A percentile compares a stretch with the other conserved stretches of the same genome.
These are phyloP conservation scores for Malassezia japonica DNA, from an alignment of 1,284 basidiomycete species.

Conservation along the genomic window DNA sequence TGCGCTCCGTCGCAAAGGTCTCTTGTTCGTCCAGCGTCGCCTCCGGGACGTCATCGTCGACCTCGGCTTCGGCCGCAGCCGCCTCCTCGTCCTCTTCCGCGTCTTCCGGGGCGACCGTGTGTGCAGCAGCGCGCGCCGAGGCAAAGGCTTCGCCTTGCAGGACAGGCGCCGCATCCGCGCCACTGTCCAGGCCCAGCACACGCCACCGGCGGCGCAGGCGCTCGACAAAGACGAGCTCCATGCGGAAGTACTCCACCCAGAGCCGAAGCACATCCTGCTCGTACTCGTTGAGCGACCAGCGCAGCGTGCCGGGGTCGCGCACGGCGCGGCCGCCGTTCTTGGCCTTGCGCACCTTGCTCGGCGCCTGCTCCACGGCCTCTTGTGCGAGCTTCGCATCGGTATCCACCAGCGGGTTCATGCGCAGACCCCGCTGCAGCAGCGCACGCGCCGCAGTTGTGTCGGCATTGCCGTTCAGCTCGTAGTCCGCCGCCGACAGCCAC, in stretches of 20 bases:
- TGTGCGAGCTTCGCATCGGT: not conserved
- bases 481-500: conserved; percentile 75
- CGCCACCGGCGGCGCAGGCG: conserved; percentile 70
- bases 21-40: conserved; percentile 11
- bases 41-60: conserved; percentile 12
- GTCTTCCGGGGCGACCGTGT: conserved; percentile 13
- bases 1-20: conserved; percentile 15
- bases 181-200: conserved; percentile 58
- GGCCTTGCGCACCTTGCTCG: conserved; percentile 7
- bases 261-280: conserved; percentile 35
- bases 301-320: conserved; percentile 2
- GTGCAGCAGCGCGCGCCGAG: not conserved
- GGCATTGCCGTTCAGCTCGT: conserved; percentile 69
- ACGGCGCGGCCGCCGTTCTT: not conserved
- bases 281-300: conserved; percentile 13
- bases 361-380: not conserved
- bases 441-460: conserved; percentile 68
- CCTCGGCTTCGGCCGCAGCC: conserved; percentile 15
- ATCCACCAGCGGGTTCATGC: conserved; percentile 48
- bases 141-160: not conserved
- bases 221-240: conserved; percentile 83
- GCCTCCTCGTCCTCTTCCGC: conserved; percentile 16
- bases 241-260: conserved; percentile 58
- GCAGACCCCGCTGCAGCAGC: conserved; percentile 73
- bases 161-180: not conserved